Evolutionary conservation across 768 basidiomycete species (phyloP), one percentile per base, ranked within the genome.

Genomic region (Leucocoprinus sp.): DNA sequence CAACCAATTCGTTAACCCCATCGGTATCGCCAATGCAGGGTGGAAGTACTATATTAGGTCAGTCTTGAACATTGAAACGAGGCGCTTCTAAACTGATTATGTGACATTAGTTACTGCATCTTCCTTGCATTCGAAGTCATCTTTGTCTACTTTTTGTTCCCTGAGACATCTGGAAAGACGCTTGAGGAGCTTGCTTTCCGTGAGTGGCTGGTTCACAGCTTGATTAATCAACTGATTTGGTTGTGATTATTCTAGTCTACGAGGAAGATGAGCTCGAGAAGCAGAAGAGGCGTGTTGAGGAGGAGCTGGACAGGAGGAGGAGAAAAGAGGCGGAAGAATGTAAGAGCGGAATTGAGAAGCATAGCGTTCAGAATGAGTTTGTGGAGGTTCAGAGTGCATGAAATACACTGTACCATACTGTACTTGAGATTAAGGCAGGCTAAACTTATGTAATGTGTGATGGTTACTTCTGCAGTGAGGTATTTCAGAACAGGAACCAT

Each of bases 1-100:
- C 69, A 82, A 82, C 55, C 76, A 77, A 52, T 81, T 78, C 57
- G 76, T 80, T 43, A 80, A 80, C 57, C 78, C 78, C 5, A 78
- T 78, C 51, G 76, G 76, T n/a, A 73, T 79, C 48, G 64, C 61
- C 22, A 71, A 75, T 42, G 65, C 72, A 26, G 73, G 69, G 2
- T 80, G 76, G 77, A 74, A 74, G 51, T 79, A 69, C 59, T 78
- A 76, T 54, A 71, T 76, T 60, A 73, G 70, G 66, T 67, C 41
- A 35, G 36, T 27, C 4, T 37, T 11, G 9, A 15, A 33, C 34
- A 40, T 34, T n/a, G 14, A 4, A 31, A 7, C 3, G 4, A 19
- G 2, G 11, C 23, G 17, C 11, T 11, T 24, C 23, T n/a, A 21
- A 23, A 5, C 45, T 47, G 11, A 47, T 22, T 43, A 6, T 19